Base-by-base conservation (phyloP, 768 basidiomycete genomes). In the Pholiota microspora region DNA sequence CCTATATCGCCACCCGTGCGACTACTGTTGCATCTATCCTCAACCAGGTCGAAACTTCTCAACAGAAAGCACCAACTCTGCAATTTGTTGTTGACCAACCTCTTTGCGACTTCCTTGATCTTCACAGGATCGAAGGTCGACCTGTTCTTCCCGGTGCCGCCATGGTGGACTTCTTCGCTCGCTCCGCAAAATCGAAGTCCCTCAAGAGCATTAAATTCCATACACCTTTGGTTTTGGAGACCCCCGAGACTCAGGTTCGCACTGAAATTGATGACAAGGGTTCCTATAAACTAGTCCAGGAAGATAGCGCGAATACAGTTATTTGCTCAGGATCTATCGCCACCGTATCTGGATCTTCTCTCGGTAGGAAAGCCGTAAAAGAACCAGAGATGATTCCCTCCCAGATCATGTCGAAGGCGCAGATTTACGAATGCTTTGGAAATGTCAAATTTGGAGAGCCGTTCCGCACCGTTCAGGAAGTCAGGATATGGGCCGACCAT, bases 41-140 rank as follows among this genome's bases (percentile, higher is more conserved):
- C 21, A 51, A 49, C 38, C 53, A 50, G 24, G 31, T 47, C 18
- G 34, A 32, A 18, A 24, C 57, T 24, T 25, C 32, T 12, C 36
- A 51, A 13, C 25, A 25, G 16, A 45, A 53, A 28, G 38, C 46
- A 13, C 32, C 34, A 25, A 50, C 45, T 13, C 59, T 62, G 15
- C 56, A 38, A 21, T 66, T 69, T 23, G 56, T 67, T 21, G 64
- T 69, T 31, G 66, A 71, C 50, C 59, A 68, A 35, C 54, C 58
- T 23, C 59, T 71, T 1, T 65, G 59, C 28, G 62, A 65, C 36
- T 65, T 68, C 56, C 59, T 72, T 8, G 59, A 70, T 25, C 63
- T 70, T 46, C 70, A 71, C 55, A 65, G 64, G 8, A 71, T 73
- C n/a, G 67, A 71, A 31, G 69, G 69, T n/a, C 64, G 68, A 12